Evolutionary conservation across 2,329 filamentous ascomycete species (phyloP), one percentile per base, ranked within the genome.

Genomic region (Colletotrichum tabaci): DNA sequence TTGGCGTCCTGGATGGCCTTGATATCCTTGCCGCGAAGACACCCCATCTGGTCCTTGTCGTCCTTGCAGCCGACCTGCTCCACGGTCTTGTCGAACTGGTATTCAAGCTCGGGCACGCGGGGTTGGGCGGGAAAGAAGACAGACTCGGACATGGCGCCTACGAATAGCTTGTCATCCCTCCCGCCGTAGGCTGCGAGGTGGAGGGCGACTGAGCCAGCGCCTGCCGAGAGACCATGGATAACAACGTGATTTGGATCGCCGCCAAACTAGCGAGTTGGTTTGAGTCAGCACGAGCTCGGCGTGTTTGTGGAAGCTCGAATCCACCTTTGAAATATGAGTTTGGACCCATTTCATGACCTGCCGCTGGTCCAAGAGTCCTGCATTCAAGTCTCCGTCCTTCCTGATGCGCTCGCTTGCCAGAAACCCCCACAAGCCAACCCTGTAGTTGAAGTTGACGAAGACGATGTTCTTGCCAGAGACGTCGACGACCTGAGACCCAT

Each of bases 391-490:
- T 0, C 90, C 90, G 73, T 89, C 81, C 6, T 81, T 77, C 47
- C 85, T 84, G 12, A 92, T 83, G 40, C 86, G 82, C 49, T 89
- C 85, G 57, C 89, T 86, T 0, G 89, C 87, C 1, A 93, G 83
- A 74, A 92, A 93, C 0, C 91, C 91, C 75, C 88, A 88, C 0
- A 88, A 80, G 0, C 89, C 90, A 8, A 93, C 87, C 8, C 91
- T 86, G 76, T 91, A 91, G 79, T 90, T 90, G 77, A 91, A 90
- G 75, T 87, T 88, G 60, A 91, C 88, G 65, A 88, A 84, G 16
- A 91, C 80, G 58, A 91, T 81, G 72, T 82, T 83, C 35, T 81
- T 75, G 16, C 78, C 81, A 0, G 87, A 88, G 73, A 77, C 77
- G 38, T 82, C 77, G 30, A 89, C 81, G 4, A 88, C 80, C 30